Evolutionary conservation across 441 rosid genomes (phyloP).

Genomic region (Brassica balearica): DNA sequence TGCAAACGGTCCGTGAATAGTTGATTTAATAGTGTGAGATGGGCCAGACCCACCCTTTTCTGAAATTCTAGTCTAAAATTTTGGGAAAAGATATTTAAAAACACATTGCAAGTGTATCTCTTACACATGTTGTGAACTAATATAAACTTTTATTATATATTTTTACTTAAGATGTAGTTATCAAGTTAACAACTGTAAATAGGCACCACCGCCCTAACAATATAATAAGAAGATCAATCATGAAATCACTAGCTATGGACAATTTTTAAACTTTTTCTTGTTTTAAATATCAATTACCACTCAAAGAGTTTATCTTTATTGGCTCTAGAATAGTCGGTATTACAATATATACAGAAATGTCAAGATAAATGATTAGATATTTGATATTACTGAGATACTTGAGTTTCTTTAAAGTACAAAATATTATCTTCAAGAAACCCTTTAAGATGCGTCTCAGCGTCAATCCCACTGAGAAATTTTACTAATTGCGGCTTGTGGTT

Average conservation of each 20-base stretch:
- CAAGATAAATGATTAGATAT: constrained; percentile 32
- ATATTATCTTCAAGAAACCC: constrained; percentile 29
- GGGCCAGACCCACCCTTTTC: constrained; percentile 33
- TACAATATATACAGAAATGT: neutral
- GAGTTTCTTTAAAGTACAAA: constrained; percentile 29
- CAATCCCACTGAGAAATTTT: constrained; percentile 33
- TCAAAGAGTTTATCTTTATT: constrained; percentile 1
- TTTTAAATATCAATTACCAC: constrained; percentile 1
- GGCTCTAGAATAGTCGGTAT: constrained; percentile 5
- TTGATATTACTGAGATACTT: constrained; percentile 20
- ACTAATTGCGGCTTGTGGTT: constrained; percentile 20
- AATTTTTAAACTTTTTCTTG: neutral
- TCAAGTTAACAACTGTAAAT: constrained; percentile 23
- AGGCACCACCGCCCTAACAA: constrained; percentile 39
- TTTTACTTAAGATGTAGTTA: neutral
- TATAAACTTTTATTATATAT: neutral
- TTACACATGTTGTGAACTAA: neutral
- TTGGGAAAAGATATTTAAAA: neutral
- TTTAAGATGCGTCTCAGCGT: constrained; percentile 24
- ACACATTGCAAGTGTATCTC: constrained; percentile 13
- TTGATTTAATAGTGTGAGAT: constrained; percentile 41
- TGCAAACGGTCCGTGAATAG: constrained; percentile 30
- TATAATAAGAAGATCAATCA: constrained; percentile 19
- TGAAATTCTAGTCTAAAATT: neutral
- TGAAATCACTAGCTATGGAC: constrained; percentile 3